phyloP scores from a whole-genome alignment of 2,329 filamentous ascomycete species.

The Colletotrichum magnum region DNA sequence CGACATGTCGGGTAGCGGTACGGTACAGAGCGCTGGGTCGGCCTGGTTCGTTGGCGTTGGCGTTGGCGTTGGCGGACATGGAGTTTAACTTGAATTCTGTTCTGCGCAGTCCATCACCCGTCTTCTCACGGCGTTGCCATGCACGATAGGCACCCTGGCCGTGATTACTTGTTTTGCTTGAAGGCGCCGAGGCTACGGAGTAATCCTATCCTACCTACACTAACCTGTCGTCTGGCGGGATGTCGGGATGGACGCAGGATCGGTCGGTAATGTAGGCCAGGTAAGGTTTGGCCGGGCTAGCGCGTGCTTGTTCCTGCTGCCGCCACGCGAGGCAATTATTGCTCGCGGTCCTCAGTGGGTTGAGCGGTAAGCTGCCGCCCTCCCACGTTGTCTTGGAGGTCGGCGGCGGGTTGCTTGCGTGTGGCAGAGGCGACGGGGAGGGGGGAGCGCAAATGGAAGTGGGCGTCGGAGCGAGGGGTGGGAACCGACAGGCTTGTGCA shows the following conservation, averaged over 20 bases:
- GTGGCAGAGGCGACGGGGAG: slow-evolving; percentile 12
- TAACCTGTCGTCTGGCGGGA: not conserved
- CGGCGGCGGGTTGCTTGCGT: slow-evolving; percentile 23
- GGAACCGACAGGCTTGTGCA: slow-evolving; percentile 41
- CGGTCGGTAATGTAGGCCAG: slow-evolving; percentile 31
- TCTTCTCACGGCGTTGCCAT: slow-evolving; percentile 11
- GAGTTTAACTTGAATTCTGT: not conserved
- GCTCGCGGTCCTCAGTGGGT: no score
- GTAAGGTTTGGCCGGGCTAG: slow-evolving; percentile 32
- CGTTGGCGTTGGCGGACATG: slow-evolving; percentile 8
- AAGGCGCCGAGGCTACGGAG: not conserved
- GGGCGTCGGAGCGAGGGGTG: slow-evolving; percentile 33
- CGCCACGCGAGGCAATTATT: not conserved
- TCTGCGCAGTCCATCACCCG: not conserved
- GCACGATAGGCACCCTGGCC: not conserved
- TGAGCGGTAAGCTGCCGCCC: not conserved
- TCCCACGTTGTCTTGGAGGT: slow-evolving; percentile 28
- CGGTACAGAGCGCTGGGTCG: not conserved
- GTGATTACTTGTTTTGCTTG: not conserved
- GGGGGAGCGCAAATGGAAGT: slow-evolving; percentile 16
- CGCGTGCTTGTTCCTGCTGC: slow-evolving; percentile 22
- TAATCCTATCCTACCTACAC: not conserved
- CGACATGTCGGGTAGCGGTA: not conserved
- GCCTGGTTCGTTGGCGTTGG: slow-evolving; percentile 1
- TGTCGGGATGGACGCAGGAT: slow-evolving; percentile 35